Conservation (phyloP, 345 rosid genomes). For the Carallia pectinifolia region DNA sequence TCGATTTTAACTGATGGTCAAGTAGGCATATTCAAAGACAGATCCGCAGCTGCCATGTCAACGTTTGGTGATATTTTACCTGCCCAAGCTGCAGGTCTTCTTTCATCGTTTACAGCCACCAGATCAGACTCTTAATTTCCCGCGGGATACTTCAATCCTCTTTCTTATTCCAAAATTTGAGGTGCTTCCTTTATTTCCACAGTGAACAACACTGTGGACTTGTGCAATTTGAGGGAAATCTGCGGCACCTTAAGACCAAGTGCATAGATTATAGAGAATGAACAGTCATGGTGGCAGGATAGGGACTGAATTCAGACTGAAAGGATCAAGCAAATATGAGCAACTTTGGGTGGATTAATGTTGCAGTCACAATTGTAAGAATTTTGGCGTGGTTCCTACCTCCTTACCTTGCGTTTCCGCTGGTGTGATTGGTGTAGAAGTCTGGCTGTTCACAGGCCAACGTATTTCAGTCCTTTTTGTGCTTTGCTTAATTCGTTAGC, state of each 20-base stretch:
- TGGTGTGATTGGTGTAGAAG: no score
- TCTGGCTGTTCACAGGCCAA: no score
- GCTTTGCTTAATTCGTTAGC: no score
- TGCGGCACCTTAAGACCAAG: neutral
- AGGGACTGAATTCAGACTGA: no score
- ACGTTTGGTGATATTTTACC: slow-evolving; percentile 97
- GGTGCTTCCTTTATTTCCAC: slow-evolving; percentile 2
- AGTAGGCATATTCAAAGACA: slow-evolving; percentile 94
- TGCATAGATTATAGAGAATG: neutral
- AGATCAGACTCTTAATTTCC: slow-evolving; percentile 36
- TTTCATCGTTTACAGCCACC: slow-evolving; percentile 84
- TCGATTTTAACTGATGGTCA: slow-evolving; percentile 94
- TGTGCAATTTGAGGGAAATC: neutral
- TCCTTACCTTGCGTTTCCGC: no score
- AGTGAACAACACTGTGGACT: neutral
- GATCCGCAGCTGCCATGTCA: slow-evolving; percentile 95
- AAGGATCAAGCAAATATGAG: no score
- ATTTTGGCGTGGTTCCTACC: no score
- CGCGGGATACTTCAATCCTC: neutral
- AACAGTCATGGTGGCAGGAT: no score
- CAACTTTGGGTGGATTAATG: no score
- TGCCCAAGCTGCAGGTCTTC: slow-evolving; percentile 91
- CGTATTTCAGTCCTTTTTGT: no score
- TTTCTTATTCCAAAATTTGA: neutral
- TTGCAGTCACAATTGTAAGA: no score